phyloP scores from a whole-genome alignment of 1,284 basidiomycete genomes.

The Ganoderma lucidum region DNA sequence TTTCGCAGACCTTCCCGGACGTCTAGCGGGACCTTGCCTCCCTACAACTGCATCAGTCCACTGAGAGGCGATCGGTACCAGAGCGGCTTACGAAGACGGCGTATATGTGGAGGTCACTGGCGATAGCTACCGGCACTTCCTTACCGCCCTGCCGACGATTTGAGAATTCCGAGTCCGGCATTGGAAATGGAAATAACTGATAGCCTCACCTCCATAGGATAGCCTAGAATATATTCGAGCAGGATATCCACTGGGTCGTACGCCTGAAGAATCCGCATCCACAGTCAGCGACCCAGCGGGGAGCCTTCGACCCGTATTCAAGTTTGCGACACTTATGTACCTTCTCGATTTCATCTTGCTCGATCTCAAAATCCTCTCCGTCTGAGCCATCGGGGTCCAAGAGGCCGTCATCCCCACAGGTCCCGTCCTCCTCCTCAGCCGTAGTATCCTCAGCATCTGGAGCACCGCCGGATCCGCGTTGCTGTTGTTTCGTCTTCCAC shows the following conservation, averaged over 20 bases:
- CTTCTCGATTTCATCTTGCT: no score
- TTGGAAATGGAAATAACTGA: no score
- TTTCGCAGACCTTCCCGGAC: conserved; percentile 28
- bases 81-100: conserved; percentile 20
- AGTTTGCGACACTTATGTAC: no score
- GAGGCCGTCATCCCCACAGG: no score
- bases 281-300: background rate
- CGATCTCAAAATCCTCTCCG: no score
- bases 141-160: conserved; percentile 14
- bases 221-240: conserved; percentile 30
- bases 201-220: conserved; percentile 23
- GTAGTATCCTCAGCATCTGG: no score
- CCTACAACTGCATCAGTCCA: conserved; percentile 7
- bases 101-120: conserved; percentile 32
- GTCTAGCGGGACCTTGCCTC: conserved; percentile 30
- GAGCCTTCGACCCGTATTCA: background rate
- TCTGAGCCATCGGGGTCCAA: no score
- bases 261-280: background rate
- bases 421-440: no score
- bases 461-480: no score
- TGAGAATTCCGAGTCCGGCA: no score
- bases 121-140: conserved; percentile 29
- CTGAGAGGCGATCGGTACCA: background rate
- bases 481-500: conserved; percentile 8
- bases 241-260: conserved; percentile 30